Evolutionary conservation across 805 yeast genomes (phyloP), one percentile per base, ranked within the genome.

Genomic region (Candida easanensis): DNA sequence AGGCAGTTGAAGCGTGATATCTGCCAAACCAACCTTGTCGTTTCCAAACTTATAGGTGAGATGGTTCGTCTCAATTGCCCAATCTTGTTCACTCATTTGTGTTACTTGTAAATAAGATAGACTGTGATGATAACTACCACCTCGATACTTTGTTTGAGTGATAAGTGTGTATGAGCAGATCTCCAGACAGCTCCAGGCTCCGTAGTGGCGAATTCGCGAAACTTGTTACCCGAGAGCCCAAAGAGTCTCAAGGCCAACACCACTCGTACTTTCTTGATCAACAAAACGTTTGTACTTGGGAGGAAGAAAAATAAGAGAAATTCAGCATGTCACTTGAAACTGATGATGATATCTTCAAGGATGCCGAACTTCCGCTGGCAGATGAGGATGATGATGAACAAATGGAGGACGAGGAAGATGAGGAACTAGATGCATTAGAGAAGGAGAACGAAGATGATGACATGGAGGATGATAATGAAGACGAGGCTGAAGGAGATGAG

Each of bases 11-110:
- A 93, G 57, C 28, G 72, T 69, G 48, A 91, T 74, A 36, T 86
- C 72, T 23, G 75, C 74, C 14, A 93, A 69, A 0, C 96, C 95
- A 3, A 86, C 76, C 39, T 74, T 73, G 4, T 74, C 69, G 6
- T 67, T 63, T 1, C 84, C 77, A 57, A 85, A 91, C 21, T 75
- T 79, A 63, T 89, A 93, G 2, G 82, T 76, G 39, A 91, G 69
- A 35, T 79, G 66, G 10, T 70, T 66, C 0, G 90, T 81, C 49
- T 74, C 80, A 15, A 90, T 80, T 33, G 91, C 83, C 33, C 20
- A 11, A 17, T 4, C 22, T 5, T 21, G 3, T 14, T 15, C 18
- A 36, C 27, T 27, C 22, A 21, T 23, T 5, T 41, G 42, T 50
- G 26, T 23, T 23, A 11, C n/a, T n/a, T n/a, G n/a, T n/a, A n/a